These are phyloP conservation scores for Populus nigra DNA, from an alignment of 345 rosid species.

Conservation along the genomic window DNA sequence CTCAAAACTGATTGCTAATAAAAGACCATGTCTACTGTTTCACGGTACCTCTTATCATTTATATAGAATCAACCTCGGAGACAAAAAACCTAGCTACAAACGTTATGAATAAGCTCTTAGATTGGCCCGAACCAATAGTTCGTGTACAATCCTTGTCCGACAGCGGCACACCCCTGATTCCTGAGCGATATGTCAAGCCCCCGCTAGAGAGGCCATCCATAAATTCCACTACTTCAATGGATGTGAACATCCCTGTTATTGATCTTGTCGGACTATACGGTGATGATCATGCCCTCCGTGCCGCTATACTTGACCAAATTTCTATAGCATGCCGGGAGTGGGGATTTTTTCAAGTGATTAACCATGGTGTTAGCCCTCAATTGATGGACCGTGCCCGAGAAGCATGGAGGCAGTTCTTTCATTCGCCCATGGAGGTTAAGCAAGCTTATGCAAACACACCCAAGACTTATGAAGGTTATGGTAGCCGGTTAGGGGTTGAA, in stretches of 20 bases:
- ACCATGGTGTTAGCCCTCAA: conserved; percentile 67
- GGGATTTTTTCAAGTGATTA: conserved; percentile 90
- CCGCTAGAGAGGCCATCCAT: conserved; percentile 50
- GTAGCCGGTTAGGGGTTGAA: conserved; percentile 77
- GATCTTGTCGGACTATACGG: conserved; percentile 51
- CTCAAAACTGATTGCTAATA: not conserved
- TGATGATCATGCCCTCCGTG: conserved; percentile 20
- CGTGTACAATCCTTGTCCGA: conserved; percentile 90
- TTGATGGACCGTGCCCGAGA: conserved; percentile 65
- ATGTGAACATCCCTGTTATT: conserved; percentile 66
- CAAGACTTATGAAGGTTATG: conserved; percentile 85
- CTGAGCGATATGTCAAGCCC: conserved; percentile 75
- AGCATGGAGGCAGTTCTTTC: conserved; percentile 77
- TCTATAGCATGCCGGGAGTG: conserved; percentile 67
- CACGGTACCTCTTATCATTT: not conserved
- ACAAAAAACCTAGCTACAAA: not conserved
- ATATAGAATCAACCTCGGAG: conserved; percentile 11
- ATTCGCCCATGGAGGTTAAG: conserved; percentile 60
- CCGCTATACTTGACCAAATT: conserved; percentile 26
- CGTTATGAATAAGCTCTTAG: conserved; percentile 45
- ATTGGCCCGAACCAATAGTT: conserved; percentile 94
- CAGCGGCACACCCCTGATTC: conserved; percentile 44
- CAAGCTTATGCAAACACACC: conserved; percentile 70
- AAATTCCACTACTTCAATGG: not conserved
- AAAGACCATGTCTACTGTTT: not conserved